A percentile compares a stretch with the other conserved stretches of the same genome.
phyloP scores from a whole-genome alignment of 2,329 filamentous ascomycete genomes.

The Penicillium sp. region DNA sequence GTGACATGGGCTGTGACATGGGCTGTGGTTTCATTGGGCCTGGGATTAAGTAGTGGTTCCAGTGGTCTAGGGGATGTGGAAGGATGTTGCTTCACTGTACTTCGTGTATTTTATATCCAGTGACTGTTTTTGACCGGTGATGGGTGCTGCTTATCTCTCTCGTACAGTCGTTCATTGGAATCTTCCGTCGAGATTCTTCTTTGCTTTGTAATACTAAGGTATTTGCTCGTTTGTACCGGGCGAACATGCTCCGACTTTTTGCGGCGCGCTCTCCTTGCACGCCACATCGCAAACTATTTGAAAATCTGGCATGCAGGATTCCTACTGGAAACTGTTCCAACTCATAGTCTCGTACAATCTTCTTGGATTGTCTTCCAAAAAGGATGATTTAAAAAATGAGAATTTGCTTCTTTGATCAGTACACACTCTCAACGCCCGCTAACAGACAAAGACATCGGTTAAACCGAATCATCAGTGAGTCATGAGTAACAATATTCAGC shows the following conservation, averaged over 20 bases:
- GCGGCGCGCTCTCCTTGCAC: too few relatives aligned
- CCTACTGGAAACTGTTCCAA: background rate
- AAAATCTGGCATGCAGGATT: too few relatives aligned
- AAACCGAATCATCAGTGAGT: background rate
- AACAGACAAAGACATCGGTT: background rate
- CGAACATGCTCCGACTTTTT: too few relatives aligned
- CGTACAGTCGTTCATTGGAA: background rate
- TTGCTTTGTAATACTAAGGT: too few relatives aligned
- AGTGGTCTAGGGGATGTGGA: background rate
- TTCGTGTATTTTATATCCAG: background rate
- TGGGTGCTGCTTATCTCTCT: background rate
- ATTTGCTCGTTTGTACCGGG: background rate
- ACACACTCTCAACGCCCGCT: background rate
- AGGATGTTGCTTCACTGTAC: background rate
- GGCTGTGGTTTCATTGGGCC: background rate
- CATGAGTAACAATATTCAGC: background rate
- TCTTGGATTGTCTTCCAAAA: background rate
- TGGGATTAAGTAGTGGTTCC: too few relatives aligned
- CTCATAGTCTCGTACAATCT: background rate
- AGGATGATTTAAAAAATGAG: background rate
- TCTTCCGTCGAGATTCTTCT: background rate
- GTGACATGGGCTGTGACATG: background rate
- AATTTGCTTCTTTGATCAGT: background rate
- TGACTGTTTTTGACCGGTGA: background rate
- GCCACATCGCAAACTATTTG: too few relatives aligned